Conservation (phyloP, 1,139 yeast genomes). For the Hansenula lynferdii region DNA sequence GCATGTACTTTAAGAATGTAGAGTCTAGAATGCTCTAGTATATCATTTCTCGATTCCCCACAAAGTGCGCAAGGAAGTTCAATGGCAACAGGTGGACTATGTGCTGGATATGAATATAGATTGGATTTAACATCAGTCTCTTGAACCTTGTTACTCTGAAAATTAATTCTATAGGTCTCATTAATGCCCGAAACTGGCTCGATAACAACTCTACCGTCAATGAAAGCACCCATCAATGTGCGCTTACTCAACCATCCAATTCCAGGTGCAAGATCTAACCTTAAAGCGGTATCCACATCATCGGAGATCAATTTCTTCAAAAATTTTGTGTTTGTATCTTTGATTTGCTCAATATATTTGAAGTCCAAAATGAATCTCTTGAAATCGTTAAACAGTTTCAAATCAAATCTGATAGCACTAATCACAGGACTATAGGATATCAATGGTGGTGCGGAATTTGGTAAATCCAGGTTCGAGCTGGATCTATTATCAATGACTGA, state of each 20-base stretch:
- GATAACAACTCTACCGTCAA: constrained; percentile 77
- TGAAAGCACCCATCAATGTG: constrained; percentile 57
- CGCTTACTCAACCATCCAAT: constrained; percentile 55
- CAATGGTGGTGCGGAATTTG: constrained; percentile 16
- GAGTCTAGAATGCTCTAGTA: constrained; percentile 71
- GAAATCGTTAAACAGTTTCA: constrained; percentile 32
- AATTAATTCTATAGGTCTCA: constrained; percentile 45
- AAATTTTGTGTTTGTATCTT: constrained; percentile 39
- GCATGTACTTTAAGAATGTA: constrained; percentile 52
- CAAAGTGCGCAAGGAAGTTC: constrained; percentile 75
- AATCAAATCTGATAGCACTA: constrained; percentile 56
- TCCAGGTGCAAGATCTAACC: constrained; percentile 57
- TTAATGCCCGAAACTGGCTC: constrained; percentile 87
- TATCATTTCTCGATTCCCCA: constrained; percentile 67
- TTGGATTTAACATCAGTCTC: constrained; percentile 22
- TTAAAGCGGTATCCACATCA: constrained; percentile 72
- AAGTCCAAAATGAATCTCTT: constrained; percentile 29
- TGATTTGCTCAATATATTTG: constrained; percentile 26
- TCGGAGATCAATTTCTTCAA: constrained; percentile 64
- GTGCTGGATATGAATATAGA: constrained; percentile 35
- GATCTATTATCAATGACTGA: constrained; percentile 16
- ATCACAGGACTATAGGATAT: constrained; percentile 47
- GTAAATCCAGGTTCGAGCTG: constrained; percentile 9
- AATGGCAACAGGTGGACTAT: constrained; percentile 67
- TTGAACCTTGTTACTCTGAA: constrained; percentile 10